phyloP scores from a whole-genome alignment of 495 filamentous ascomycete genomes.

The Trichoderma gamsii region DNA sequence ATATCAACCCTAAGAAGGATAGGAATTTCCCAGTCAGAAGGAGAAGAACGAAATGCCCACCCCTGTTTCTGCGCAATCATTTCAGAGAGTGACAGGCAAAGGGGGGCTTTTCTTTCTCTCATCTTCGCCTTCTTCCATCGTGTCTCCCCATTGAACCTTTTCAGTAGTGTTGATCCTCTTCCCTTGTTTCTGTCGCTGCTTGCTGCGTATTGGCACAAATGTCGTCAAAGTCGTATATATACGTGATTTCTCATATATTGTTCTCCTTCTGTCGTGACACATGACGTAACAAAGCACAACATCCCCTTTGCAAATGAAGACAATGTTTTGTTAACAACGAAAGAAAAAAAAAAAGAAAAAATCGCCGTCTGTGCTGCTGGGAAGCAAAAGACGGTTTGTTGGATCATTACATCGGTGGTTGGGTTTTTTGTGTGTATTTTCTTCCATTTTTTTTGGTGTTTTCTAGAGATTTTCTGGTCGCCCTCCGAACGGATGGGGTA shows the following conservation, averaged over 20 bases:
- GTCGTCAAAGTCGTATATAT: constrained; percentile 14
- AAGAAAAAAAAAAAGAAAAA: neutral
- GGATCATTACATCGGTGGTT: constrained; percentile 9
- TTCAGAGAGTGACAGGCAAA: neutral
- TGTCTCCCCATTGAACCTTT: neutral
- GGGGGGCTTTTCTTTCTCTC: neutral
- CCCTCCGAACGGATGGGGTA: constrained; percentile 7
- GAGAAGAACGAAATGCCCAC: neutral
- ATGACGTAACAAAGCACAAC: constrained; percentile 5
- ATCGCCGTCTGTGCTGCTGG: neutral
- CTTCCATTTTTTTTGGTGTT: constrained; percentile 2
- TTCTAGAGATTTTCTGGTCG: neutral
- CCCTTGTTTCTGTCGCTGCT: neutral
- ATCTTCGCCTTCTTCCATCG: neutral
- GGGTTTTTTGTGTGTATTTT: constrained; percentile 5
- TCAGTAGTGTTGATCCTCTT: neutral
- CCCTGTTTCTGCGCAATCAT: neutral
- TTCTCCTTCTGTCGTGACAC: constrained; percentile 12
- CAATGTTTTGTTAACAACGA: constrained; percentile 10
- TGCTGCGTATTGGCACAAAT: constrained; percentile 1
- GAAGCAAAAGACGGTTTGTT: neutral
- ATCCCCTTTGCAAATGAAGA: neutral
- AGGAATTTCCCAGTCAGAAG: neutral
- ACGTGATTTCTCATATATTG: constrained; percentile 13
- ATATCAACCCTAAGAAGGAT: neutral